Evolutionary conservation across 2,329 filamentous ascomycete species (phyloP), one percentile per base, ranked within the genome.

Genomic region (Aspergillus sp.): DNA sequence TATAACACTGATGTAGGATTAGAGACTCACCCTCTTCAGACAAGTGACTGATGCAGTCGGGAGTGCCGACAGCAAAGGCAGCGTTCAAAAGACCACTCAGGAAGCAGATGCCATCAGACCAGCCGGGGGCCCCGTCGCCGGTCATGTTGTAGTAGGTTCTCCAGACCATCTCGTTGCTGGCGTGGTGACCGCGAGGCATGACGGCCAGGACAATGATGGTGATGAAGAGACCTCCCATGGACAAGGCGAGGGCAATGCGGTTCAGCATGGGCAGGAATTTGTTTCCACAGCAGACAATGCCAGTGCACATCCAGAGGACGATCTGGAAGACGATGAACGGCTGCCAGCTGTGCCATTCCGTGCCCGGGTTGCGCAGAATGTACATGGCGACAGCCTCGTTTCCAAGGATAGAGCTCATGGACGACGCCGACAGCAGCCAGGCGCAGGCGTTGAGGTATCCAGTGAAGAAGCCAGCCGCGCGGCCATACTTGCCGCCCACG

Each of bases 21-120:
- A 12, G n/a, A 19, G 9, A 30, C 58, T 8, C 59, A 71, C 69
- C 68, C 59, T 88, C 85, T 69, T 88, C 85, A 0, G 83, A 81
- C 22, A 88, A 63, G 66, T 88, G 86, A 2, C 81, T 83, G 11
- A 85, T 82, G 44, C 83, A 85, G 63, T 89, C 86, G 0, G 86
- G 84, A 1, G 83, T 82, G 3, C 86, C 87, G 6, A 89, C 82
- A n/a, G 83, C 81, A 65, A 83, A 89, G 0, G 86, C 86, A 1
- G 85, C 86, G 62, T 89, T 89, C 24, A 88, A 73, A 49, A 87
- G 81, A 4, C 85, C 85, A 0, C 82, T 75, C 50, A 87, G 71
- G 63, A 88, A 87, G 47, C 69, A 71, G 2, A 72, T 51, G 1
- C 69, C 69, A 51, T 72, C 67, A 2, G 69, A 65, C 69, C 69